phyloP scores from a whole-genome alignment of 2,329 filamentous ascomycete species.

The Aspergillus pseudotamarii region DNA sequence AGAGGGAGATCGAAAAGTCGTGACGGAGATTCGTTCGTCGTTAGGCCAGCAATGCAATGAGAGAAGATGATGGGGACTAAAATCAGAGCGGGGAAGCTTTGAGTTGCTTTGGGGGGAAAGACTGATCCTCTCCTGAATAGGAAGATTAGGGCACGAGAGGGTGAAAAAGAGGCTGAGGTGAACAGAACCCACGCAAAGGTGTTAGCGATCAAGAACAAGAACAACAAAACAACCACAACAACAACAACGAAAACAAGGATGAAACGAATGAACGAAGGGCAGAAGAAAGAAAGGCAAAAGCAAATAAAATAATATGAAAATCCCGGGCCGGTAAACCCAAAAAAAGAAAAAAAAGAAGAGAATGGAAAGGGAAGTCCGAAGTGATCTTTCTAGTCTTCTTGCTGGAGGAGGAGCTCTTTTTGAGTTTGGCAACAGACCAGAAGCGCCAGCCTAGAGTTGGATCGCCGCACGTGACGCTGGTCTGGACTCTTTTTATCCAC shows the following conservation, averaged over 20 bases:
- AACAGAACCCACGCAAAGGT: not conserved
- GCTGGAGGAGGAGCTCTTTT: not conserved
- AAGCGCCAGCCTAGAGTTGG: slow-evolving; percentile 14
- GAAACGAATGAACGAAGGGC: not conserved
- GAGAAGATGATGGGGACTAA: slow-evolving; percentile 1
- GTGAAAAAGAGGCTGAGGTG: not conserved
- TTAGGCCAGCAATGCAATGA: slow-evolving; percentile 6
- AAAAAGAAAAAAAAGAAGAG: not conserved
- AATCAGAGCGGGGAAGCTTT: slow-evolving; percentile 15
- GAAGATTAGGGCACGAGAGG: slow-evolving; percentile 7
- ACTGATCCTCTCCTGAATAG: slow-evolving; percentile 16
- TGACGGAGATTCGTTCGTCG: slow-evolving; percentile 1
- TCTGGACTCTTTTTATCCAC: slow-evolving; percentile 15
- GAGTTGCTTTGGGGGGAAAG: slow-evolving; percentile 8
- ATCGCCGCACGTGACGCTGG: slow-evolving; percentile 25
- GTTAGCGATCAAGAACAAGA: not conserved
- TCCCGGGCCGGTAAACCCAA: not conserved
- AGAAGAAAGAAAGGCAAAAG: not conserved
- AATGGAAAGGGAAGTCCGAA: slow-evolving; percentile 1
- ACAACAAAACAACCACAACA: no score
- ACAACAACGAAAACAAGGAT: not conserved
- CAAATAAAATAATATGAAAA: not conserved
- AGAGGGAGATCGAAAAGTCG: not conserved
- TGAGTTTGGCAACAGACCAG: slow-evolving; percentile 3
- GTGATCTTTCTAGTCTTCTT: not conserved